A percentile compares a stretch with the other conserved stretches of the same genome.
phyloP scores from a whole-genome alignment of 306 rosid genomes.

The Acacia crassicarpa region DNA sequence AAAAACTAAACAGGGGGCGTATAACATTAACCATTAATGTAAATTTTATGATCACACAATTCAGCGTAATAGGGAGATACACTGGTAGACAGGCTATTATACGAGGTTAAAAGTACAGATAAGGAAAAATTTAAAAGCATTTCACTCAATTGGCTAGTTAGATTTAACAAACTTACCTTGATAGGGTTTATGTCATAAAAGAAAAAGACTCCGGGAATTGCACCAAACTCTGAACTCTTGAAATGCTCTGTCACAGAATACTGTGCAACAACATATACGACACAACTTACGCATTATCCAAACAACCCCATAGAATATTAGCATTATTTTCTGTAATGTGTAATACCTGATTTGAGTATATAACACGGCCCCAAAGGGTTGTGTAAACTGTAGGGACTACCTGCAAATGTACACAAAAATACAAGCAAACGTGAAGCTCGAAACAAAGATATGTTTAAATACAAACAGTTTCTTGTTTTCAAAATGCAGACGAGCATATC shows the following conservation, averaged over 20 bases:
- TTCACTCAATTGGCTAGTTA: slow-evolving; percentile 15
- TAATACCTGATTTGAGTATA: slow-evolving; percentile 84
- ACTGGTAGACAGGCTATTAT: not conserved
- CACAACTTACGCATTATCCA: slow-evolving; percentile 30
- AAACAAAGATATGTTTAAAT: not conserved
- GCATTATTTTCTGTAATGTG: slow-evolving; percentile 9
- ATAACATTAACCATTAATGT: not conserved
- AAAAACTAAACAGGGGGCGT: not conserved
- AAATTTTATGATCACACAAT: not conserved
- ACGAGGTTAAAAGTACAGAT: not conserved
- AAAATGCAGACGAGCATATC: not conserved
- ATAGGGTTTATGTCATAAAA: slow-evolving; percentile 83
- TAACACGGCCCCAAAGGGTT: slow-evolving; percentile 59
- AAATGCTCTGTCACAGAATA: slow-evolving; percentile 95
- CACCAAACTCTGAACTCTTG: slow-evolving; percentile 63
- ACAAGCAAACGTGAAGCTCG: slow-evolving; percentile 19
- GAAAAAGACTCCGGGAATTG: slow-evolving; percentile 81
- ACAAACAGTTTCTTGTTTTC: not conserved
- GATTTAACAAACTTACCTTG: slow-evolving; percentile 51
- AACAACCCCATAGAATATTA: slow-evolving; percentile 10
- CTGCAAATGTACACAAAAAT: slow-evolving; percentile 41
- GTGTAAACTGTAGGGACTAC: slow-evolving; percentile 89
- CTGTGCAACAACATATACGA: slow-evolving; percentile 48
- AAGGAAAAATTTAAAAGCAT: slow-evolving; percentile 17
- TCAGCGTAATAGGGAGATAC: not conserved